Percentiles rank a stretch among this genome's conserved stretches.
Conservation (phyloP, 305 asterid genomes). For the Salvia sclarea region DNA sequence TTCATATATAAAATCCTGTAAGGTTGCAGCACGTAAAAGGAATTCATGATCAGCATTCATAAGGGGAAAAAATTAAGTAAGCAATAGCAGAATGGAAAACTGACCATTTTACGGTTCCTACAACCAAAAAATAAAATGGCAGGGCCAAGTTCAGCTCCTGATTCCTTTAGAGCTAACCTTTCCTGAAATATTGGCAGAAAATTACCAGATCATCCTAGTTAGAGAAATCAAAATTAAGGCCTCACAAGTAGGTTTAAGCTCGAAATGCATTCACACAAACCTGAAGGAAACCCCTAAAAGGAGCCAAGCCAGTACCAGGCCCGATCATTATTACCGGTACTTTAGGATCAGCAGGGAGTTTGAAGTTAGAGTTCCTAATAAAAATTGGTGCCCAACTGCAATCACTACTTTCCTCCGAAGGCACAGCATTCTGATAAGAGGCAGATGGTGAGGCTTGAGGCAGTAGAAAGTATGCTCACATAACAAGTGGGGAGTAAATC, state of each 20-base stretch:
- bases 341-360: constrained; percentile 75
- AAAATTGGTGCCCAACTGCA: constrained; percentile 83
- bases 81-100: constrained; percentile 32
- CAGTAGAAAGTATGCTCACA: background rate
- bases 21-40: constrained; percentile 12
- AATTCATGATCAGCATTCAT: background rate
- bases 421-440: constrained; percentile 69
- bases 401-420: constrained; percentile 62
- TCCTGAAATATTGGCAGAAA: constrained; percentile 53
- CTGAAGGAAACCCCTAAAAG: constrained; percentile 98
- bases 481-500: background rate
- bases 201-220: constrained; percentile 15
- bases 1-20: constrained; percentile 83
- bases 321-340: constrained; percentile 88
- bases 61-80: background rate
- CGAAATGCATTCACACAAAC: constrained; percentile 43
- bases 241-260: background rate
- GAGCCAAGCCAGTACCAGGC: constrained; percentile 98
- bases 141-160: constrained; percentile 84
- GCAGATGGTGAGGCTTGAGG: constrained; percentile 22
- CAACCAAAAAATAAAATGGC: constrained; percentile 84
- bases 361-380: constrained; percentile 81
- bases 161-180: constrained; percentile 79
- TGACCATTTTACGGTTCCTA: constrained; percentile 82
- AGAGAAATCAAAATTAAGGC: constrained; percentile 14